Conservation (phyloP, 768 basidiomycete species). For the Lactifluus pinguis region DNA sequence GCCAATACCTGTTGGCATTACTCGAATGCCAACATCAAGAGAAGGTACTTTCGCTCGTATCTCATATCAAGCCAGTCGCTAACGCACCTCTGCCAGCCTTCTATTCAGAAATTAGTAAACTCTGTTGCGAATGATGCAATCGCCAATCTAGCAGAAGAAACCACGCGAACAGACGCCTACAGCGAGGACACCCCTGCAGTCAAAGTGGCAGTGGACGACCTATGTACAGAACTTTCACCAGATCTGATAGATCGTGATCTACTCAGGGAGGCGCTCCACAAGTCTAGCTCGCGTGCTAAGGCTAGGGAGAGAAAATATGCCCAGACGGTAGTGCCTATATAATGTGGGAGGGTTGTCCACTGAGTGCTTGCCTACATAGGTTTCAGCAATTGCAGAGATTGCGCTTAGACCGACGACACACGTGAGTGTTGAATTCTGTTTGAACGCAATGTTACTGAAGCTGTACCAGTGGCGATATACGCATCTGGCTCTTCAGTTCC, state of each 20-base stretch:
- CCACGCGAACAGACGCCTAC: slow-evolving; percentile 54
- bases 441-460: slow-evolving; percentile 6
- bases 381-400: slow-evolving; percentile 50
- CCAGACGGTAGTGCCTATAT: slow-evolving; percentile 35
- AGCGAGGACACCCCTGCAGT: slow-evolving; percentile 39
- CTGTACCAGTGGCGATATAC: slow-evolving; percentile 67
- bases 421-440: slow-evolving; percentile 35
- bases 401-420: slow-evolving; percentile 59
- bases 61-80: background rate
- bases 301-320: slow-evolving; percentile 39
- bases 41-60: slow-evolving; percentile 40
- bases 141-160: slow-evolving; percentile 53
- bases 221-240: slow-evolving; percentile 44
- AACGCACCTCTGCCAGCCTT: slow-evolving; percentile 39
- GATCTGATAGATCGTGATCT: slow-evolving; percentile 35
- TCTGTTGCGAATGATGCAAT: slow-evolving; percentile 56
- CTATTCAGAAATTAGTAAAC: slow-evolving; percentile 62
- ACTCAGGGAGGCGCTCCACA: slow-evolving; percentile 35
- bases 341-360: background rate
- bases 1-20: slow-evolving; percentile 50
- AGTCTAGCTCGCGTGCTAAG: slow-evolving; percentile 33
- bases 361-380: slow-evolving; percentile 29
- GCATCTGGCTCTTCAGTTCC: slow-evolving; percentile 57
- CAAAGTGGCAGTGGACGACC: slow-evolving; percentile 36
- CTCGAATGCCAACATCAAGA: slow-evolving; percentile 79